A percentile compares a stretch with the other conserved stretches of the same genome.
Evolutionary conservation across 192 early-diverging fungal species (phyloP).

Genomic region (Cladochytrium replicatum): DNA sequence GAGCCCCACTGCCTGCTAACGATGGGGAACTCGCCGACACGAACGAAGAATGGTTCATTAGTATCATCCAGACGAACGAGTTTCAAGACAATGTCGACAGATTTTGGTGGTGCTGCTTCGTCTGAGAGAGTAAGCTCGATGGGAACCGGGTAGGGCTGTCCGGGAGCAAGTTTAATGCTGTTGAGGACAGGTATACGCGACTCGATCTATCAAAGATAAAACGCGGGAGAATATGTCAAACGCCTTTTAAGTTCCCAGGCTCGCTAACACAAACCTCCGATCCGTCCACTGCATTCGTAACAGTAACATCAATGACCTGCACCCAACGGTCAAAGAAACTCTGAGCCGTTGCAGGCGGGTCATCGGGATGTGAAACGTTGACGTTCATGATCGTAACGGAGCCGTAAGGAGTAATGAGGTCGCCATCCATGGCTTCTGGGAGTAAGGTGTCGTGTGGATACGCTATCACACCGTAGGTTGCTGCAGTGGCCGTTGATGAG

Average conservation of each 20-base stretch:
- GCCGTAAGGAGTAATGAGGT: slow-evolving; percentile 28
- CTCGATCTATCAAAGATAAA: slow-evolving; percentile 4
- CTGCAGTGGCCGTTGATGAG: slow-evolving; percentile 7
- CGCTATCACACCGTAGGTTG: slow-evolving; percentile 14
- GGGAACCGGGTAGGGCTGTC: slow-evolving; percentile 35
- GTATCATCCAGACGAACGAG: slow-evolving; percentile 13
- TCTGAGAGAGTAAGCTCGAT: slow-evolving; percentile 25
- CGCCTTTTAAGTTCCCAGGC: not conserved
- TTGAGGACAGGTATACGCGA: slow-evolving; percentile 20
- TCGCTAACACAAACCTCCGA: not conserved
- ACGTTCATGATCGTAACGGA: slow-evolving; percentile 36
- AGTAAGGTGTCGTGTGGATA: slow-evolving; percentile 27
- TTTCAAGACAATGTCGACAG: slow-evolving; percentile 18
- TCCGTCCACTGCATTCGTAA: not conserved
- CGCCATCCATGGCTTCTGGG: slow-evolving; percentile 30
- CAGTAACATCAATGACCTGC: slow-evolving; percentile 1
- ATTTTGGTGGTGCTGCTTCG: not conserved
- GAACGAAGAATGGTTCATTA: slow-evolving; percentile 14
- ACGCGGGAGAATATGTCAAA: too few relatives aligned
- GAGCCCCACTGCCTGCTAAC: slow-evolving; percentile 22
- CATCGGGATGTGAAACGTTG: too few relatives aligned
- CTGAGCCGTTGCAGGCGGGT: too few relatives aligned
- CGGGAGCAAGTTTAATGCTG: slow-evolving; percentile 36
- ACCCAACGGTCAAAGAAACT: slow-evolving; percentile 13
- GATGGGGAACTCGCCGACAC: slow-evolving; percentile 14